Evolutionary conservation across 306 rosid species (phyloP).

Genomic region (Vachellia collinsii): DNA sequence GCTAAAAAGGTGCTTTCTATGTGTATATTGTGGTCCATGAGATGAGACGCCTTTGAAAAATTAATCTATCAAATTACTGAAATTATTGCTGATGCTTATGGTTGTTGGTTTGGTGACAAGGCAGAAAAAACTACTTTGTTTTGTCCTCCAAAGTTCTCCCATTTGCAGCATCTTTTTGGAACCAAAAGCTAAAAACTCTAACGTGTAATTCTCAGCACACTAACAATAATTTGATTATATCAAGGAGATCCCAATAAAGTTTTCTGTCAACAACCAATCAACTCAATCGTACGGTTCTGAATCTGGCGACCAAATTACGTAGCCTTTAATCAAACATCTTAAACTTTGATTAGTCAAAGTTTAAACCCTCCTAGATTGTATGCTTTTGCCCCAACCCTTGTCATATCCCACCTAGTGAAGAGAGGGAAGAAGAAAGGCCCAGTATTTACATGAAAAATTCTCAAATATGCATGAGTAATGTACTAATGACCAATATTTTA

Average conservation of each 20-base stretch:
- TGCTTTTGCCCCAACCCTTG: conserved; percentile 46
- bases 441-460: conserved; percentile 17
- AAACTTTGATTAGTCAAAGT: conserved; percentile 39
- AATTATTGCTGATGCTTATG: background rate
- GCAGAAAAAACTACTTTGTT: background rate
- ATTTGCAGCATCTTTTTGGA: background rate
- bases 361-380: conserved; percentile 34
- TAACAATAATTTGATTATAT: background rate
- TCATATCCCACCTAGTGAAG: conserved; percentile 42
- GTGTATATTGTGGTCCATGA: background rate
- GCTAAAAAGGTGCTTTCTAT: background rate
- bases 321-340: background rate
- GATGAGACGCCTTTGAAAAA: background rate
- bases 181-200: background rate
- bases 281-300: conserved; percentile 1
- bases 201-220: background rate
- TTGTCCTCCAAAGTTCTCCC: background rate
- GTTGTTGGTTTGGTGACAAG: background rate
- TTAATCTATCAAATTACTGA: background rate
- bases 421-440: conserved; percentile 12
- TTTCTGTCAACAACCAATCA: background rate
- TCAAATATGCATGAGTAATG: background rate
- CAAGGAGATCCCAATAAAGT: background rate
- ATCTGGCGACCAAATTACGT: background rate
- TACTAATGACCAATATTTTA: background rate